Evolutionary conservation across 23 red algal species (phyloP).

Genomic region (Gracilaria vermiculophylla): DNA sequence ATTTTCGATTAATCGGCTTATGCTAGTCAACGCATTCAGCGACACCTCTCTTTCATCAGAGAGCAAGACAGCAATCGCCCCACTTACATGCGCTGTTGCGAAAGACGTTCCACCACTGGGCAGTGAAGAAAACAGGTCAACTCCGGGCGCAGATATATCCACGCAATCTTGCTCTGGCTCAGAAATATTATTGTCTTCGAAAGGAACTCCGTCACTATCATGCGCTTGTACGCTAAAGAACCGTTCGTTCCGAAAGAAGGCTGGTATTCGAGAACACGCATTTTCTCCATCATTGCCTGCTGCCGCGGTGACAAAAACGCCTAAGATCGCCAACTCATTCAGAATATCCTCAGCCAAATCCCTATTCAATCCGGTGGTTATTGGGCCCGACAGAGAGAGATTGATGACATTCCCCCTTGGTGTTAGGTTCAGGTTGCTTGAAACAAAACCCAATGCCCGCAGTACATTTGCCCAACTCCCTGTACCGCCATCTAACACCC

Average conservation of each 20-base stretch:
- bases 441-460: background rate
- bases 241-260: background rate
- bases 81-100: conserved; percentile 36
- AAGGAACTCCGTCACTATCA: background rate
- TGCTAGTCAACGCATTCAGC: background rate
- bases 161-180: conserved; percentile 2
- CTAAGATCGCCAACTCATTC: background rate
- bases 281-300: conserved; percentile 10
- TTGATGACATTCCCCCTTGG: conserved; percentile 28
- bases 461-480: background rate
- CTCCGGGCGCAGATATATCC: conserved; percentile 38
- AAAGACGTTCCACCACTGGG: background rate
- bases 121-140: background rate
- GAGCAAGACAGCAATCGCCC: conserved; percentile 45
- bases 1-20: background rate
- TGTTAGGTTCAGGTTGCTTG: background rate
- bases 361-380: background rate
- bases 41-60: conserved; percentile 16
- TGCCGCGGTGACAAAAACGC: background rate
- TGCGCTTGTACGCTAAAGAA: conserved; percentile 40
- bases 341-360: background rate
- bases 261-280: background rate
- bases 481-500: background rate
- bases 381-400: background rate
- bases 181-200: background rate